Conservation (phyloP, 768 basidiomycete species). For the Crucibulum laeve region DNA sequence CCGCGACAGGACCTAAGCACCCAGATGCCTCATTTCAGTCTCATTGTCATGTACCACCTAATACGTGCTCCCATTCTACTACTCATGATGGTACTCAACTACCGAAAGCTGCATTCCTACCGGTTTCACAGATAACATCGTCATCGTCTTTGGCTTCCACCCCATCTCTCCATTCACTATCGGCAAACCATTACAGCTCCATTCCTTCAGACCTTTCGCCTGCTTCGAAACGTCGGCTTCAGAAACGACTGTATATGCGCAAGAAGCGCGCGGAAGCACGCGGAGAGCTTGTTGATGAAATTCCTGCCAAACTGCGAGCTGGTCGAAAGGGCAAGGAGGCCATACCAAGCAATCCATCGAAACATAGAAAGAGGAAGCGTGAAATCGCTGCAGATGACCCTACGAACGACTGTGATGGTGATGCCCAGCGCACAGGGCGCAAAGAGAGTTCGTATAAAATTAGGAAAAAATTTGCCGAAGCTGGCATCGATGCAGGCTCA, state of each 20-base stretch:
- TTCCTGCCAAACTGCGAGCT: constrained; percentile 26
- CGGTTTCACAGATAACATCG: not conserved
- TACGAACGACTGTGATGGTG: constrained; percentile 8
- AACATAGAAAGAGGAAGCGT: constrained; percentile 14
- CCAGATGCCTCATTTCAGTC: not conserved
- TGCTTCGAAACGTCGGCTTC: constrained; percentile 17
- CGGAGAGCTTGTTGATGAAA: constrained; percentile 27
- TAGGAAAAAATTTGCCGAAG: constrained; percentile 27
- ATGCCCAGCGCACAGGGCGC: constrained; percentile 7
- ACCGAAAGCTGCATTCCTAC: too few species aligned
- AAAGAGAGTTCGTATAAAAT: constrained; percentile 13
- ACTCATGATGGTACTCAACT: not conserved
- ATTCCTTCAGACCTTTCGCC: constrained; percentile 5
- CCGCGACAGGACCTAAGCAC: not conserved
- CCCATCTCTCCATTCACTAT: not conserved
- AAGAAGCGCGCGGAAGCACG: constrained; percentile 52
- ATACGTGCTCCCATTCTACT: not conserved
- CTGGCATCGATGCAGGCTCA: constrained; percentile 40
- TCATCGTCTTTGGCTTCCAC: not conserved
- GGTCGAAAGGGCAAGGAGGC: constrained; percentile 24
- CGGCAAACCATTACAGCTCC: not conserved
- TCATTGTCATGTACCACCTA: too few species aligned
- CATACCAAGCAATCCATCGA: constrained; percentile 11
- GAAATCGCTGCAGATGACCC: constrained; percentile 4
- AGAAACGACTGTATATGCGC: constrained; percentile 71